Evolutionary conservation across 2,329 filamentous ascomycete genomes (phyloP).

Genomic region (Cladosporium sp.): DNA sequence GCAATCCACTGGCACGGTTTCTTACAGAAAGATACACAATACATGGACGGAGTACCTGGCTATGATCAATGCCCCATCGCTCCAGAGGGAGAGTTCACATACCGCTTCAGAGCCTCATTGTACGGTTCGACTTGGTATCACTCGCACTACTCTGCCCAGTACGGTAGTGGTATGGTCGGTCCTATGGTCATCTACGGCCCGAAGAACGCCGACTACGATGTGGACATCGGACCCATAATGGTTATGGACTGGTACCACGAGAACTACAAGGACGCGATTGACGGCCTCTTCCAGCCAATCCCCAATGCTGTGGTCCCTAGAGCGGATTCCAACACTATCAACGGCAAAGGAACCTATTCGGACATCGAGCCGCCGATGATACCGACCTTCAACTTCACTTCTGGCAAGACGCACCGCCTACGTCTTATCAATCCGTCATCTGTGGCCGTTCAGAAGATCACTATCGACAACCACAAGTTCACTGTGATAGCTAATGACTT

Average conservation of each 20-base stretch:
- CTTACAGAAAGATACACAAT: constrained; percentile 8
- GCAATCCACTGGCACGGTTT: constrained; percentile 50
- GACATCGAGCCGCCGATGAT: constrained; percentile 31
- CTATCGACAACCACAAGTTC: constrained; percentile 46
- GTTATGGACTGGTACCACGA: constrained; percentile 37
- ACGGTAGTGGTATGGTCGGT: constrained; percentile 32
- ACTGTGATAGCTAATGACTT: constrained; percentile 47
- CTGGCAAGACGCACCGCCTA: constrained; percentile 44
- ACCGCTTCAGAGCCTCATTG: constrained; percentile 41
- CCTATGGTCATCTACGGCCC: constrained; percentile 36
- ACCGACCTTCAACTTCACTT: constrained; percentile 41
- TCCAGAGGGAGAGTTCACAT: constrained; percentile 41
- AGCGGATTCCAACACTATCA: constrained; percentile 30
- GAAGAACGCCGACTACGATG: constrained; percentile 28
- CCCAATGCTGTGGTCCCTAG: constrained; percentile 25
- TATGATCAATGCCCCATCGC: constrained; percentile 45
- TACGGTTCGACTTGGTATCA: constrained; percentile 41
- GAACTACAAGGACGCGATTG: constrained; percentile 31
- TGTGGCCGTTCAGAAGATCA: constrained; percentile 44
- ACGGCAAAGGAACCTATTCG: constrained; percentile 30
- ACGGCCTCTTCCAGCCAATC: constrained; percentile 10
- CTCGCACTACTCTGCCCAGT: constrained; percentile 38
- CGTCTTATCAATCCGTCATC: constrained; percentile 46
- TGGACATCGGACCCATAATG: constrained; percentile 34
- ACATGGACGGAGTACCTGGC: constrained; percentile 44